A percentile compares a stretch with the other conserved stretches of the same genome.
Evolutionary conservation across 2,329 filamentous ascomycete species (phyloP).

Genomic region (Aureobasidium sp.): DNA sequence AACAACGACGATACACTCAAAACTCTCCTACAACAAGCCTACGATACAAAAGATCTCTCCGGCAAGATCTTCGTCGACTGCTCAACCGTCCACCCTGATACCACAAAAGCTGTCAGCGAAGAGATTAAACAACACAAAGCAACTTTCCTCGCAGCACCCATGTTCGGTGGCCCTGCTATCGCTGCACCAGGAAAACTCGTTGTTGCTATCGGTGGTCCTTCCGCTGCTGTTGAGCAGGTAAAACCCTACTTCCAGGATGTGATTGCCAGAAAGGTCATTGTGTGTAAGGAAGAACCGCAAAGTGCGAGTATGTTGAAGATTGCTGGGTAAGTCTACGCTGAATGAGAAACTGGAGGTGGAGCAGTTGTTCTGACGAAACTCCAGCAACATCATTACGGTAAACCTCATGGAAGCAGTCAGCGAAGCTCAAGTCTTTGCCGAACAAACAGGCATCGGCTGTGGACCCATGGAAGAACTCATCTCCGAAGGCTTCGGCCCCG

Average conservation of each 20-base stretch:
- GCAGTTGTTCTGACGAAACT: neutral
- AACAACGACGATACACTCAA: slow-evolving; percentile 17
- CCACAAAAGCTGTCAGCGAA: slow-evolving; percentile 36
- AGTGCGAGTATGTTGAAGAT: slow-evolving; percentile 51
- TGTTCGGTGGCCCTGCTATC: slow-evolving; percentile 50
- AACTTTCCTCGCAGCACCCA: slow-evolving; percentile 39
- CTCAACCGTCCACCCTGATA: slow-evolving; percentile 39
- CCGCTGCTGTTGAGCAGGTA: slow-evolving; percentile 28
- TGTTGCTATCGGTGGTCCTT: slow-evolving; percentile 46
- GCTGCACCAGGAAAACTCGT: slow-evolving; percentile 52
- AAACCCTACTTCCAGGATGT: slow-evolving; percentile 48
- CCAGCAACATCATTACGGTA: slow-evolving; percentile 46
- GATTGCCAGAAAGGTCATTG: slow-evolving; percentile 47
- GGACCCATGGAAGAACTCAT: slow-evolving; percentile 48
- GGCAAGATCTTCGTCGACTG: slow-evolving; percentile 37
- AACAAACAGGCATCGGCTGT: slow-evolving; percentile 49
- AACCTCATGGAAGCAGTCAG: slow-evolving; percentile 51
- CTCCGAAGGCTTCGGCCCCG: slow-evolving; percentile 47
- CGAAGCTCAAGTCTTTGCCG: slow-evolving; percentile 52
- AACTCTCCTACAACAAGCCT: slow-evolving; percentile 13
- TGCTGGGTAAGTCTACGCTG: slow-evolving; percentile 31
- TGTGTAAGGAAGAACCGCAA: slow-evolving; percentile 48
- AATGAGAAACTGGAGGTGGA: neutral
- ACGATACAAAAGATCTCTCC: slow-evolving; percentile 25
- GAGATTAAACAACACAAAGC: slow-evolving; percentile 40